A percentile compares a stretch with the other conserved stretches of the same genome.
These are phyloP conservation scores for Litchi chinensis DNA, from an alignment of 345 rosid genomes.

Conservation along the genomic window DNA sequence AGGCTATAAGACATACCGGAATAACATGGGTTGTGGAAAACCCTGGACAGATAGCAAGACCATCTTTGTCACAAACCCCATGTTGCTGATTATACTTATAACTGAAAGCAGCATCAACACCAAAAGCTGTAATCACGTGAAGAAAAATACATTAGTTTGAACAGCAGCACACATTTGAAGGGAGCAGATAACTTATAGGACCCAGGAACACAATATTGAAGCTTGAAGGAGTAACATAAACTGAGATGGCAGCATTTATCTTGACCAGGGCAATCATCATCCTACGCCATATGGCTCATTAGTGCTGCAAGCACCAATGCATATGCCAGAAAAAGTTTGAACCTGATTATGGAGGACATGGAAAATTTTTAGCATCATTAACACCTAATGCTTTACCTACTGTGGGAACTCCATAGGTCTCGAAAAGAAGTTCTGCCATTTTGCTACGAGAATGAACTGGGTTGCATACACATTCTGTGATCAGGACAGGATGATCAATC, in stretches of 20 bases:
- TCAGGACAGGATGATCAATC: conserved; percentile 92
- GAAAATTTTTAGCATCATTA: background rate
- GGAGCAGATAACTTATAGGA: conserved; percentile 8
- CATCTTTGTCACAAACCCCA: conserved; percentile 77
- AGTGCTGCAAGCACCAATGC: conserved; percentile 9
- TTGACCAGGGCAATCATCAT: background rate
- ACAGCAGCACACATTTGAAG: conserved; percentile 14
- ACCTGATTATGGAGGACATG: background rate
- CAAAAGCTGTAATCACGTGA: conserved; percentile 62
- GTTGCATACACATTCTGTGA: conserved; percentile 93
- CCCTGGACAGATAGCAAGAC: conserved; percentile 88
- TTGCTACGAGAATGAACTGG: conserved; percentile 92
- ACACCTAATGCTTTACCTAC: conserved; percentile 55
- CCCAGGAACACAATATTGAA: conserved; percentile 12
- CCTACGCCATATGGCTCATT: background rate
- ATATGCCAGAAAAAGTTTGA: conserved; percentile 10
- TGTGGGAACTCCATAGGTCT: conserved; percentile 96
- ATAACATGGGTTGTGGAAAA: conserved; percentile 83
- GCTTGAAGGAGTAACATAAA: background rate
- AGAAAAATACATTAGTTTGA: conserved; percentile 14
- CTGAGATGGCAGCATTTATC: background rate
- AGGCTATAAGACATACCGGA: conserved; percentile 56
- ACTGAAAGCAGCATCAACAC: conserved; percentile 96
- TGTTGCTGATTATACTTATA: conserved; percentile 83
- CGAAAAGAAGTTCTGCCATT: conserved; percentile 98